Evolutionary conservation across 2,329 filamentous ascomycete species (phyloP), one percentile per base, ranked within the genome.

Genomic region (Hawksworthiomyces lignivorus): DNA sequence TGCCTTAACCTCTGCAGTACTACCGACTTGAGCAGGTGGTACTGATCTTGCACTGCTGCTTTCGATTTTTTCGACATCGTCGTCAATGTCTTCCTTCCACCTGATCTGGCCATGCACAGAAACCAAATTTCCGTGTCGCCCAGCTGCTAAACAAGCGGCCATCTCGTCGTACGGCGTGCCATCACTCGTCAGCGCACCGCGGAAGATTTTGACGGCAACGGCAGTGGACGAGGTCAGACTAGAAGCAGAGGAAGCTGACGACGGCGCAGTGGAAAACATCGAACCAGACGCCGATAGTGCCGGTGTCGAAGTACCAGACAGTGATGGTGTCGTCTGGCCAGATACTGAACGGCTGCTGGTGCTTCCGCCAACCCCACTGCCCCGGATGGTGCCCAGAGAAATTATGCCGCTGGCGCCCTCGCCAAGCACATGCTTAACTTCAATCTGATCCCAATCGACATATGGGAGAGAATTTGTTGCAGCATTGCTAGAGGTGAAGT

Each of bases 201-300:
- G 64, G 56, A 72, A 72, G 7, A 72, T 54, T 50, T 72, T 71
- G 52, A 72, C 59, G 3, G 68, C 68, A 1, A 72, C 68, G 3
- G 41, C 38, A 5, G 30, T 31, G 5, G 29, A n/a, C 4, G n/a
- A 4, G 12, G 29, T 14, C 21, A 27, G 9, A 19, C 26, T 12
- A 15, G 24, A 2, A 29, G 34, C 3, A 26, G 19, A 6, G 20
- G 19, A 22, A 2, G 39, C 34, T 20, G 31, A 6, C 7, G 32
- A 19, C 19, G 32, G 24, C 4, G 33, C 10, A 3, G 21, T 20
- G 7, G 39, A 42, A 17, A 43, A 34, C n/a, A 43, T 18, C 7
- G 41, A 43, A 3, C 35, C 35, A 5, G 41, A 33, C 15, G 33
- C 35, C 1, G 41, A 43, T 2, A 33, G 29, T 6, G 35, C 35